phyloP scores from a whole-genome alignment of 2,329 filamentous ascomycete genomes.

The Aureobasidium subglaciale region DNA sequence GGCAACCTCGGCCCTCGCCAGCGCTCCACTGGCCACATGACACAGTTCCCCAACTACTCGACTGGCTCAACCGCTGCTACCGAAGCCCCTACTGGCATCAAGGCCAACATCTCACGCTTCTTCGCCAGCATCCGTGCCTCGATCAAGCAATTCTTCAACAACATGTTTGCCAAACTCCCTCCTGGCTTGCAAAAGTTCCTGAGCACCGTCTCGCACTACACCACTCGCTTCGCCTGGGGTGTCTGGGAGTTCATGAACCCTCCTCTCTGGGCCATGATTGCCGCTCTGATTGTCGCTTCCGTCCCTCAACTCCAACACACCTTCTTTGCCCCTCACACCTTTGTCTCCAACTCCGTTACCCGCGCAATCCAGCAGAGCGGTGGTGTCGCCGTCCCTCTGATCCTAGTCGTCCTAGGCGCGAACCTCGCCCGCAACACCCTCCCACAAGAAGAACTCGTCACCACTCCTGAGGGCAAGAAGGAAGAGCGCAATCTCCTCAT shows the following conservation, averaged over 20 bases:
- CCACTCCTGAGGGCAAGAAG: conserved; percentile 62
- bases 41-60: conserved; percentile 34
- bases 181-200: conserved; percentile 45
- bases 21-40: conserved; percentile 47
- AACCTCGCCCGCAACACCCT: conserved; percentile 91
- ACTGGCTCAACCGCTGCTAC: conserved; percentile 21
- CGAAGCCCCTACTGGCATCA: conserved; percentile 20
- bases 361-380: conserved; percentile 78
- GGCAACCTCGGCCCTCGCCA: conserved; percentile 28
- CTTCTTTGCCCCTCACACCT: conserved; percentile 84
- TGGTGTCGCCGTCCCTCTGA: conserved; percentile 87
- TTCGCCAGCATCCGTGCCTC: conserved; percentile 20
- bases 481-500: conserved; percentile 71
- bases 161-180: conserved; percentile 46
- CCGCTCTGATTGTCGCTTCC: conserved; percentile 84
- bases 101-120: conserved; percentile 19
- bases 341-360: conserved; percentile 88
- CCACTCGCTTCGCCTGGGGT: conserved; percentile 53
- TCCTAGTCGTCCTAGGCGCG: conserved; percentile 88
- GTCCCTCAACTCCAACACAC: conserved; percentile 72
- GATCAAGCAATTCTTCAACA: conserved; percentile 28
- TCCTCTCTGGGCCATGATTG: conserved; percentile 92
- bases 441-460: conserved; percentile 54
- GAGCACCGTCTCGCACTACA: conserved; percentile 33
- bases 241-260: conserved; percentile 97